A percentile compares a stretch with the other conserved stretches of the same genome.
Evolutionary conservation across 345 rosid species (phyloP).

Genomic region (Atalantia buxifolia): DNA sequence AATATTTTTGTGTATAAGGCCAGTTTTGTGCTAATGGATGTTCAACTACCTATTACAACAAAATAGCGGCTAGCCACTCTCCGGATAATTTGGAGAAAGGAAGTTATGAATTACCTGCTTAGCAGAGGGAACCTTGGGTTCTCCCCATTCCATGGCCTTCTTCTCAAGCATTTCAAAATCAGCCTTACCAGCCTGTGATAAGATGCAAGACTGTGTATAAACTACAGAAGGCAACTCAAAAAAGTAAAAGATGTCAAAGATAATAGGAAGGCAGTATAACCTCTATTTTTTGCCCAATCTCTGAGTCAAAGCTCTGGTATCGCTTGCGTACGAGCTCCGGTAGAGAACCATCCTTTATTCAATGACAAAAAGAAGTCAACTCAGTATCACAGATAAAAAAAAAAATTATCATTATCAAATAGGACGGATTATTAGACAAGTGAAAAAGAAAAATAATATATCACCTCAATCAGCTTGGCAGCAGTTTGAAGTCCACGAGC

Average conservation of each 20-base stretch:
- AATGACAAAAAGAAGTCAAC: background rate
- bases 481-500: conserved; percentile 90
- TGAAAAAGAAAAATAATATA: background rate
- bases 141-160: conserved; percentile 81
- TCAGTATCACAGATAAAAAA: background rate
- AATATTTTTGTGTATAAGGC: background rate
- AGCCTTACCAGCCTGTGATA: conserved; percentile 67
- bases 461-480: conserved; percentile 76
- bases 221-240: background rate
- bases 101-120: conserved; percentile 67
- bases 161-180: conserved; percentile 88
- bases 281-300: conserved; percentile 64
- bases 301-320: conserved; percentile 71
- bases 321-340: conserved; percentile 63
- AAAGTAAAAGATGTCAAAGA: background rate
- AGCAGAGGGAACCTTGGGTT: conserved; percentile 83
- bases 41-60: background rate
- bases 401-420: background rate
- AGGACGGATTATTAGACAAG: background rate
- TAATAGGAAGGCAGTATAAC: conserved; percentile 16
- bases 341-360: conserved; percentile 64
- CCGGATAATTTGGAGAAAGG: background rate
- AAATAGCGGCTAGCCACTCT: background rate
- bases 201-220: background rate
- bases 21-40: background rate